Percentiles rank a stretch among this genome's conserved stretches.
Conservation (phyloP, 164 flowering plant genomes). For the Annona squamosa region DNA sequence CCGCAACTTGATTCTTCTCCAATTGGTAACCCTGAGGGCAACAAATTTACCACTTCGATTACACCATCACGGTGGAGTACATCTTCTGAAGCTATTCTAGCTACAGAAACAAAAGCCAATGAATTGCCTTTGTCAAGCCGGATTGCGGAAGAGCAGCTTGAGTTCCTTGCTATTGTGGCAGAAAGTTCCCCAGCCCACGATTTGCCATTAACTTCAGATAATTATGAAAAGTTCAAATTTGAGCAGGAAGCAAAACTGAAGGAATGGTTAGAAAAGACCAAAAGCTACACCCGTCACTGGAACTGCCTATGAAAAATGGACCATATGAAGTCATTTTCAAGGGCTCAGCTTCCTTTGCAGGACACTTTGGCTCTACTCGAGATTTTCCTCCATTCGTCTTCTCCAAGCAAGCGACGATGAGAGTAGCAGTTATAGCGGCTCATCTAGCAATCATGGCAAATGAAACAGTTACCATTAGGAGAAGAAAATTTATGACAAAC, state of each 20-base stretch:
- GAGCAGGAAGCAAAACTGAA: conserved; percentile 57
- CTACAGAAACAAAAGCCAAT: conserved; percentile 30
- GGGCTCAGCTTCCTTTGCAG: no score
- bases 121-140: conserved; percentile 50
- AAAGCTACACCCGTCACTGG: not conserved
- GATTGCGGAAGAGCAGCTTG: conserved; percentile 28
- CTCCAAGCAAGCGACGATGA: not conserved
- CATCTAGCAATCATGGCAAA: conserved; percentile 30
- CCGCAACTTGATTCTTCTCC: conserved; percentile 39
- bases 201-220: conserved; percentile 22
- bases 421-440: not conserved
- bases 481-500: conserved; percentile 66
- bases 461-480: conserved; percentile 50
- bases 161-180: conserved; percentile 12
- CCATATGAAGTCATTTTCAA: no score
- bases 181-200: conserved; percentile 11
- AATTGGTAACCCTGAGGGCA: conserved; percentile 7
- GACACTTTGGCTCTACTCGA: no score
- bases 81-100: conserved; percentile 15
- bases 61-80: conserved; percentile 11
- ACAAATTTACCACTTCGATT: conserved; percentile 15
- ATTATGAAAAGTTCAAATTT: conserved; percentile 61
- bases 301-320: no score
- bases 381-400: no score
- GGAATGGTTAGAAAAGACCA: conserved; percentile 52